These are phyloP conservation scores for Pulveroboletus ravenelii DNA, from an alignment of 768 basidiomycete species.

Conservation along the genomic window DNA sequence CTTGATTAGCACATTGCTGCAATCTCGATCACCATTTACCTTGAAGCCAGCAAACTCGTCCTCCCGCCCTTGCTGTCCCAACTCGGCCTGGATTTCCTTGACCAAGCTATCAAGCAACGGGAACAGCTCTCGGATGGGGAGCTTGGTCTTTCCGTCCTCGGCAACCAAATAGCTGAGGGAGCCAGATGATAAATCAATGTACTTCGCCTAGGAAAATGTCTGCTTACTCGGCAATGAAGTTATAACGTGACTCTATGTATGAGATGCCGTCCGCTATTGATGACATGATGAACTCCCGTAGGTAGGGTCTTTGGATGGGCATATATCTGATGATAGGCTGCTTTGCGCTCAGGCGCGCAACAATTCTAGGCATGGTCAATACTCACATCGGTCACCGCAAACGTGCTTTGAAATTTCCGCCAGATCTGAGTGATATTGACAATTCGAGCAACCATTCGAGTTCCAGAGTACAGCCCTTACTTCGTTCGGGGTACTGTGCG, in stretches of 20 bases:
- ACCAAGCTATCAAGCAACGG: constrained; percentile 33
- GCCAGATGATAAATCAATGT: background rate
- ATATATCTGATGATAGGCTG: constrained; percentile 28
- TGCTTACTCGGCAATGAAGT: constrained; percentile 35
- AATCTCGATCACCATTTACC: constrained; percentile 19
- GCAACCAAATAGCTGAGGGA: constrained; percentile 37
- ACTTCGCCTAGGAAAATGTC: background rate
- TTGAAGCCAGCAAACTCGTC: constrained; percentile 41
- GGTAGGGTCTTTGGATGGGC: constrained; percentile 15
- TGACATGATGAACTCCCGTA: constrained; percentile 33
- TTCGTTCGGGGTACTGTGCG: constrained; percentile 40
- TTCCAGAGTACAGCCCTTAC: constrained; percentile 13
- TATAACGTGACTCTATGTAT: constrained; percentile 40
- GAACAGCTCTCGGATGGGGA: constrained; percentile 37
- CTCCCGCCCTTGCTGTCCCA: constrained; percentile 33
- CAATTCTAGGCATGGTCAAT: background rate
- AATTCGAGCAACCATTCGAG: background rate
- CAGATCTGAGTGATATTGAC: constrained; percentile 13
- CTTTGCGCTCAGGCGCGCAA: background rate
- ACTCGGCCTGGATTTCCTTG: constrained; percentile 31
- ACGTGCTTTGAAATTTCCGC: constrained; percentile 20
- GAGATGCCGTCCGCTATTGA: constrained; percentile 44
- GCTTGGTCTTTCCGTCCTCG: constrained; percentile 33
- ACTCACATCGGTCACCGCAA: constrained; percentile 21
- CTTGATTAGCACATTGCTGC: background rate